Base-by-base conservation (phyloP, 169 alveolate genomes). In the Plasmodium vivax region DNA sequence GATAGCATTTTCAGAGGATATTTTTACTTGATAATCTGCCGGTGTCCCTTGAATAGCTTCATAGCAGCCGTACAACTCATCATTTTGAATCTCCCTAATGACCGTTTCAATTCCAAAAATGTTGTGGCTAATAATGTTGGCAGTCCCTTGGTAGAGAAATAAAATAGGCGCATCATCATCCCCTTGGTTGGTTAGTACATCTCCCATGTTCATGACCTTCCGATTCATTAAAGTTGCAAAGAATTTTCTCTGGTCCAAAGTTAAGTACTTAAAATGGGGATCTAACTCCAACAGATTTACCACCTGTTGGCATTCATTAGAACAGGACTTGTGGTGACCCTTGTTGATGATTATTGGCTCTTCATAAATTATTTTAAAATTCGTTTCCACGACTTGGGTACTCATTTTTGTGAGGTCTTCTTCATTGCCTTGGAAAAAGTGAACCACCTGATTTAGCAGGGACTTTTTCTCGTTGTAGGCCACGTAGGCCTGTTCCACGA, bases 201-300 rank as follows among this genome's bases (percentile, higher is more conserved):
- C 85, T n/a, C 54, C 85, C 23, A 3, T 27, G 0, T 82, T 92
- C 85, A 83, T 38, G 47, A 71, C 38, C 38, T 81, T 27, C 74
- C 95, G 83, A 34, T 92, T 74, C 95, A 92, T 92, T 72, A 92
- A 73, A 6, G 95, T 92, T n/a, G 95, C 32, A 74, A 92, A 81
- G 84, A 82, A 92, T n/a, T 30, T 51, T 82, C 95, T 92, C 83
- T 92, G 95, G 27, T 92, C 90, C 77, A 92, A 2, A n/a, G 95
- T 92, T 82, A 92, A 83, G 56, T 34, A 82, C 72, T 92, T 92
- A 82, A 92, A 92, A 71, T 82, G 38, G 9, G 14, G 7, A 82
- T 92, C 79, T 5, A 19, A 34, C 58, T 92, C 87, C 58, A 92
- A 73, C 83, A 82, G 30, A 72, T 92, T 71, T 34, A 82, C 87